phyloP scores from a whole-genome alignment of 1,139 yeast genomes.

The Hanseniaspora sp. region DNA sequence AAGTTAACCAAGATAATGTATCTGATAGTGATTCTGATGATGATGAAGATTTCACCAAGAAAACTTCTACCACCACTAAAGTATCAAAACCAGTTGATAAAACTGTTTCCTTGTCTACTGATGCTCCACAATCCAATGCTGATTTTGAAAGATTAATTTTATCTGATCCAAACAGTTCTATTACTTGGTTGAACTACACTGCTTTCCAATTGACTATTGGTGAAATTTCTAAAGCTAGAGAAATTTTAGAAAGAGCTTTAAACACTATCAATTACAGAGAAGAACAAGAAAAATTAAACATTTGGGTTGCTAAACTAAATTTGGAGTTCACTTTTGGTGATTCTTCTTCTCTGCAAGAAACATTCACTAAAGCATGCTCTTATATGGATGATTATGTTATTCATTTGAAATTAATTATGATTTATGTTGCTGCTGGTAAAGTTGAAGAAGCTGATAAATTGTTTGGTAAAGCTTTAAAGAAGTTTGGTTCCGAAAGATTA shows the following conservation, averaged over 20 bases:
- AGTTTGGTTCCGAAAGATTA: constrained; percentile 58
- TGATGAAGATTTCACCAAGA: constrained; percentile 40
- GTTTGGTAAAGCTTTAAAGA: constrained; percentile 60
- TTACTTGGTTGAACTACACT: constrained; percentile 96
- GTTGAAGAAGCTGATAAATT: constrained; percentile 56
- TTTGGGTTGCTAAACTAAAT: constrained; percentile 91
- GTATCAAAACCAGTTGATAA: constrained; percentile 53
- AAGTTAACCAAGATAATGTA: constrained; percentile 49
- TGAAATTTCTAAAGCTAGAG: constrained; percentile 89
- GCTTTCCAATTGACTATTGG: constrained; percentile 91
- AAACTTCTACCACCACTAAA: constrained; percentile 21
- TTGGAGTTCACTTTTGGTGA: constrained; percentile 90
- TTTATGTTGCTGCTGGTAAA: constrained; percentile 65
- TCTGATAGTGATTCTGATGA: constrained; percentile 38
- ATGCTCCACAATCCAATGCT: constrained; percentile 80
- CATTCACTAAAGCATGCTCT: constrained; percentile 74
- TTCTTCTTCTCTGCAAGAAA: constrained; percentile 66
- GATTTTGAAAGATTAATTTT: constrained; percentile 87
- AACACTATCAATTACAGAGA: constrained; percentile 84
- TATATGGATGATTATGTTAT: constrained; percentile 79
- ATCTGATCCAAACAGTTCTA: constrained; percentile 88
- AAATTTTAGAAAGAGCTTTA: constrained; percentile 82
- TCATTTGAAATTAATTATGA: constrained; percentile 69
- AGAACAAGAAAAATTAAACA: constrained; percentile 83
- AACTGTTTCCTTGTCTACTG: constrained; percentile 70